Percentiles rank a stretch among this genome's conserved stretches.
These are phyloP conservation scores for Tolypocladium amazonense DNA, from an alignment of 2,329 filamentous ascomycete species.

Conservation along the genomic window DNA sequence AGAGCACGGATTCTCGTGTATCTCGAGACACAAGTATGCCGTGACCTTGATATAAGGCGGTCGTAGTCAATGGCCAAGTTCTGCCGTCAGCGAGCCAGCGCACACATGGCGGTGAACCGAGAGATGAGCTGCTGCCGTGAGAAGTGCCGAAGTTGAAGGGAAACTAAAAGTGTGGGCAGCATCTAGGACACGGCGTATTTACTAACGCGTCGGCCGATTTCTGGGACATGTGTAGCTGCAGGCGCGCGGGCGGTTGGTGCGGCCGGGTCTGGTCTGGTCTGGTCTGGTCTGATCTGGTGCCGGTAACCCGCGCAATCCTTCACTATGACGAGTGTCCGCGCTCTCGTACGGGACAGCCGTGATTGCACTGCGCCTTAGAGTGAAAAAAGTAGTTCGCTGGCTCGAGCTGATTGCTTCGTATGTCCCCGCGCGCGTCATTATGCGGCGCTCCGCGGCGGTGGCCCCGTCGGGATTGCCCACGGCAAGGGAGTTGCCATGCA, in stretches of 20 bases:
- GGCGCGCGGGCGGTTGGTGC: not conserved
- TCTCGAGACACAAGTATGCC: not conserved
- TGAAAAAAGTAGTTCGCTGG: not conserved
- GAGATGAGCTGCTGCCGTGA: not conserved
- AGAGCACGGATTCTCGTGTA: not conserved
- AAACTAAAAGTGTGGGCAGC: not conserved
- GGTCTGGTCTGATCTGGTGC: too few relatives aligned
- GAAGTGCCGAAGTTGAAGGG: not conserved
- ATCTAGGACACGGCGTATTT: not conserved
- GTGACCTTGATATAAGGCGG: not conserved
- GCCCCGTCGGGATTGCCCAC: not conserved
- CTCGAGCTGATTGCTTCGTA: not conserved
- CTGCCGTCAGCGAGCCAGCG: not conserved
- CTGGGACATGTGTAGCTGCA: not conserved
- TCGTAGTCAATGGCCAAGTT: not conserved
- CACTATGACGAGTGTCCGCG: not conserved
- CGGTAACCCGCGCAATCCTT: not conserved
- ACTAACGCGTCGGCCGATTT: not conserved
- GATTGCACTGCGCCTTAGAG: not conserved
- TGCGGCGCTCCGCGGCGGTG: not conserved
- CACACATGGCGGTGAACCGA: not conserved
- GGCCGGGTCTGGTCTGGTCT: too few relatives aligned
- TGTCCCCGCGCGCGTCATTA: not conserved
- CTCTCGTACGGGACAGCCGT: not conserved
- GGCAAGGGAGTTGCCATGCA: not conserved